Percentiles rank a stretch among this genome's conserved stretches.
phyloP scores from a whole-genome alignment of 768 basidiomycete species.

The Tricholoma furcatifolium region DNA sequence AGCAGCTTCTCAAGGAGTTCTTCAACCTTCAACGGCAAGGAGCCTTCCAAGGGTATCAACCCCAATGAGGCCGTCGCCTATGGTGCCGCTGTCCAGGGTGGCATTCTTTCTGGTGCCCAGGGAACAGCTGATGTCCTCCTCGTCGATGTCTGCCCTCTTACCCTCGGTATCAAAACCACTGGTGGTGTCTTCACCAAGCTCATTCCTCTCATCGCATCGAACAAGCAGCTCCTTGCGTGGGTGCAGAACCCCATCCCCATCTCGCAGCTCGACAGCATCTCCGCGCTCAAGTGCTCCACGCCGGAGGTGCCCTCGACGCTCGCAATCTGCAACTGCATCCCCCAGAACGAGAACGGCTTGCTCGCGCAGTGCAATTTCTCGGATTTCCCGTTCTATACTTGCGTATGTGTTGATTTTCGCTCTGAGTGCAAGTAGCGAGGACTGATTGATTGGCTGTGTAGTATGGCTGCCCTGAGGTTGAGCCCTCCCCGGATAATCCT shows the following conservation, averaged over 20 bases:
- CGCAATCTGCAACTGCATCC: conserved; percentile 79
- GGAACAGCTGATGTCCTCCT: conserved; percentile 89
- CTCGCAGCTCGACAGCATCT: conserved; percentile 52
- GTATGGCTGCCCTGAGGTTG: conserved; percentile 69
- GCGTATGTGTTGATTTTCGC: conserved; percentile 47
- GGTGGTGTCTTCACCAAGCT: conserved; percentile 98
- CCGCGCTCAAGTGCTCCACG: conserved; percentile 59
- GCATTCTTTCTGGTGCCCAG: conserved; percentile 94
- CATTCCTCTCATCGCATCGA: conserved; percentile 82
- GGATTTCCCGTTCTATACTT: conserved; percentile 80
- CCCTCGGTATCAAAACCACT: conserved; percentile 98
- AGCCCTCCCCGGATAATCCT: conserved; percentile 58
- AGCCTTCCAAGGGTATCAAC: conserved; percentile 98
- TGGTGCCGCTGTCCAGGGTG: conserved; percentile 98
- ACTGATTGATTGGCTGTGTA: conserved; percentile 24
- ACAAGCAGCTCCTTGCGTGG: conserved; percentile 72
- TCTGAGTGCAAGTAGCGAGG: neutral
- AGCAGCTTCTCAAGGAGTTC: conserved; percentile 96
- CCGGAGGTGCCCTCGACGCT: conserved; percentile 52
- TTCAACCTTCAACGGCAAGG: conserved; percentile 96
- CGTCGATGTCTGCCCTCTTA: conserved; percentile 95
- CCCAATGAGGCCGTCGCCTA: conserved; percentile 99
- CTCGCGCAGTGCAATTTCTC: conserved; percentile 60
- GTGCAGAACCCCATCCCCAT: conserved; percentile 66
- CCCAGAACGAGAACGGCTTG: conserved; percentile 62